These are phyloP conservation scores for Knufia petricola DNA, from an alignment of 2,329 filamentous ascomycete genomes.

Conservation along the genomic window DNA sequence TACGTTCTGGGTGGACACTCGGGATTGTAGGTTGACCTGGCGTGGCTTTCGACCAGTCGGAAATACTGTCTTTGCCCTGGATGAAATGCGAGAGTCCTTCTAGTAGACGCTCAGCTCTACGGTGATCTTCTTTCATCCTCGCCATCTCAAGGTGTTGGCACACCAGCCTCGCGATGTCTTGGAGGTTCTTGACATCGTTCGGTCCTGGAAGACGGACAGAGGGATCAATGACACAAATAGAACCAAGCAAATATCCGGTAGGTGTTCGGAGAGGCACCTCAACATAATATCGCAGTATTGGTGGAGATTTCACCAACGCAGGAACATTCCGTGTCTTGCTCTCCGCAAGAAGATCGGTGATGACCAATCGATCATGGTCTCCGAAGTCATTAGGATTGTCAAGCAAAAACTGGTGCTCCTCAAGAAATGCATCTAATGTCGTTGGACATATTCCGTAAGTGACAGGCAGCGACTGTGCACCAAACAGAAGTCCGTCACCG, in stretches of 20 bases:
- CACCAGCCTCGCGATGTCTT: slow-evolving; percentile 45
- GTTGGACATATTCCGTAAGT: neutral
- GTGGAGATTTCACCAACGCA: slow-evolving; percentile 26
- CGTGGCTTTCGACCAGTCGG: neutral
- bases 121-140: slow-evolving; percentile 42
- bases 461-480: slow-evolving; percentile 3
- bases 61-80: slow-evolving; percentile 27
- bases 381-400: neutral
- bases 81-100: slow-evolving; percentile 46
- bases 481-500: slow-evolving; percentile 18
- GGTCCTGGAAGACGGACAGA: slow-evolving; percentile 27
- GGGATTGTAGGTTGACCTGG: neutral
- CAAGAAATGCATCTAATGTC: neutral
- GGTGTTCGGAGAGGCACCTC: slow-evolving; percentile 53
- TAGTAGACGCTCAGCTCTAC: slow-evolving; percentile 44
- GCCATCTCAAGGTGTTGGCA: slow-evolving; percentile 53
- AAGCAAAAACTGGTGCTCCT: neutral
- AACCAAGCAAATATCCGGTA: slow-evolving; percentile 48
- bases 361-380: slow-evolving; percentile 11
- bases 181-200: slow-evolving; percentile 45
- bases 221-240: slow-evolving; percentile 49
- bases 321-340: slow-evolving; percentile 28
- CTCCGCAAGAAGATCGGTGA: slow-evolving; percentile 32
- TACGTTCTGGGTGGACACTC: neutral
- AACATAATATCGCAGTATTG: slow-evolving; percentile 41